Percentiles rank a stretch among this genome's conserved stretches.
These are phyloP conservation scores for Stagonosporopsis rhizophila DNA, from an alignment of 2,329 filamentous ascomycete genomes.

Conservation along the genomic window DNA sequence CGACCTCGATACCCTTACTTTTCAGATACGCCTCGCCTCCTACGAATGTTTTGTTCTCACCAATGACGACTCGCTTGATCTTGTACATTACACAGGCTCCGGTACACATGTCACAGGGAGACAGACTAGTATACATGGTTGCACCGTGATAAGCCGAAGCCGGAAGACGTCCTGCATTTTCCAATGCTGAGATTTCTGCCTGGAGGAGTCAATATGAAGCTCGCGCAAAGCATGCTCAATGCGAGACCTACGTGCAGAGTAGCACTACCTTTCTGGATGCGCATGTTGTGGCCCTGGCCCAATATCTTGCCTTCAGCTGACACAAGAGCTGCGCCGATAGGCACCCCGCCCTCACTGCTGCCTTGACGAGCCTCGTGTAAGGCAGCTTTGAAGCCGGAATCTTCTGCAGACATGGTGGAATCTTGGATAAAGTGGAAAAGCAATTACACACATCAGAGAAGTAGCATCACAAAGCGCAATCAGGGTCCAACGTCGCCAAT, in stretches of 20 bases:
- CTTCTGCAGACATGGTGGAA: slow-evolving; percentile 35
- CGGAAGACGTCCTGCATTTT: slow-evolving; percentile 74
- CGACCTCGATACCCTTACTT: slow-evolving; percentile 72
- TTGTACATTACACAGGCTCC: slow-evolving; percentile 80
- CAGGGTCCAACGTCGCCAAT: slow-evolving; percentile 24
- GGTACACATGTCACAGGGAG: slow-evolving; percentile 83
- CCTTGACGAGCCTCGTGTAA: slow-evolving; percentile 64
- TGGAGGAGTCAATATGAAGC: slow-evolving; percentile 42
- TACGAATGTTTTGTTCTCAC: slow-evolving; percentile 76
- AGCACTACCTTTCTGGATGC: slow-evolving; percentile 73
- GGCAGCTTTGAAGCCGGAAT: slow-evolving; percentile 62
- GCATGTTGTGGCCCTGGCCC: slow-evolving; percentile 76
- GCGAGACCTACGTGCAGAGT: slow-evolving; percentile 68
- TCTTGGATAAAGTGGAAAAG: neutral
- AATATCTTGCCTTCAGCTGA: slow-evolving; percentile 72
- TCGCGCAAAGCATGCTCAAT: neutral
- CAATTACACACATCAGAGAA: neutral
- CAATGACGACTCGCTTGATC: slow-evolving; percentile 75
- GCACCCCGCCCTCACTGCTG: slow-evolving; percentile 64
- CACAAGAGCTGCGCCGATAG: slow-evolving; percentile 69
- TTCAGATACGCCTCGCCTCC: slow-evolving; percentile 76
- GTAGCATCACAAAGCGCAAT: neutral
- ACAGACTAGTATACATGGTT: slow-evolving; percentile 85
- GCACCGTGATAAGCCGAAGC: slow-evolving; percentile 72
- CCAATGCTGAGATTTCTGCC: slow-evolving; percentile 79